Evolutionary conservation across 148 eudicot genomes (phyloP), one percentile per base, ranked within the genome.

Genomic region (Arbutus unedo): DNA sequence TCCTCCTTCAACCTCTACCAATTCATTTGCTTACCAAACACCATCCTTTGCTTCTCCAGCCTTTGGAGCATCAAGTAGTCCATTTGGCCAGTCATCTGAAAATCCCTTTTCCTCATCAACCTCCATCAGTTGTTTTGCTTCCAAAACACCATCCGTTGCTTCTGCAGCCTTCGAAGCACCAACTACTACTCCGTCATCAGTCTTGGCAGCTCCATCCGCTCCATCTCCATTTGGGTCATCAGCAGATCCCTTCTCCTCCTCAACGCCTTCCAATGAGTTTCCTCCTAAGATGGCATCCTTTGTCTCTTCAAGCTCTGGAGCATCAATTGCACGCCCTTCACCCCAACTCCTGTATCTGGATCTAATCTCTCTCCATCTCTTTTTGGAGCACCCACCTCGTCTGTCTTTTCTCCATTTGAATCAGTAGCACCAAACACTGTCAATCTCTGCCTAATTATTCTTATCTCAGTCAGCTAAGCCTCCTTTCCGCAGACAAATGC

Each of bases 11-110:
- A 51, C 38, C 74, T 72, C 49, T 78, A 38, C 73, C 68, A 76
- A 70, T 79, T 57, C 64, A 31, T 78, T 81, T 64, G 38, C 67
- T 8, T 50, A 41, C 73, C 82, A 60, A n/a, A 21, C 59, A 68
- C 13, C 53, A 23, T 9, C 38, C 38, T 74, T 49, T n/a, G 8
- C 16, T 74, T 74, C 54, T 44, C 1, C 76, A 9, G 77, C 54
- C 54, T 74, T 74, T 48, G 55, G 38, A 74, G 55, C 38, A 48
- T 19, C 55, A n/a, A 18, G n/a, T n/a, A n/a, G n/a, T n/a, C n/a
- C n/a, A n/a, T n/a, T n/a, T n/a, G n/a, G n/a, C n/a, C n/a, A n/a
- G n/a, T n/a, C n/a, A n/a, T n/a, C n/a, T n/a, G n/a, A n/a, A n/a
- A n/a, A n/a, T n/a, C n/a, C n/a, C n/a, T n/a, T n/a, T n/a, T n/a